Evolutionary conservation across 257 asterid species (phyloP).

Genomic region (Apocynum venetum): DNA sequence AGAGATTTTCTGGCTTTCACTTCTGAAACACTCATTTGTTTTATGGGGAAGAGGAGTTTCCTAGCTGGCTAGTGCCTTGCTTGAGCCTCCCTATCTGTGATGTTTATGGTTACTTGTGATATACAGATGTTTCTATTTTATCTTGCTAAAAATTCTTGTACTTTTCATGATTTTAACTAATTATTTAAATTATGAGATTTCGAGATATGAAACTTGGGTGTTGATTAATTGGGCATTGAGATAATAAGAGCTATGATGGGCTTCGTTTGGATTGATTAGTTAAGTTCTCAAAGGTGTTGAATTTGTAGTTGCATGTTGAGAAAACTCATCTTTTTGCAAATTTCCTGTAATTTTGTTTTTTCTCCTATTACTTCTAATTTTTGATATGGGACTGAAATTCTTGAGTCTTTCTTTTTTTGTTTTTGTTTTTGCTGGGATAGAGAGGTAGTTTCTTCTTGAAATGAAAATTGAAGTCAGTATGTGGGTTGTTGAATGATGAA

Average conservation of each 20-base stretch:
- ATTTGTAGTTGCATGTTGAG: constrained; percentile 28
- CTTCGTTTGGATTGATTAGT: constrained; percentile 24
- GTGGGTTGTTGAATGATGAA: constrained; percentile 66
- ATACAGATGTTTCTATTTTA: constrained; percentile 8
- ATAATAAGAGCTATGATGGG: constrained; percentile 16
- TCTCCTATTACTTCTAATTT: constrained; percentile 9
- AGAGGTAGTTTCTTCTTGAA: constrained; percentile 11
- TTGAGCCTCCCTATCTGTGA: too few species aligned
- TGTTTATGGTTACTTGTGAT: constrained; percentile 26
- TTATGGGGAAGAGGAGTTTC: constrained; percentile 11
- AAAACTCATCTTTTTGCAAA: background rate
- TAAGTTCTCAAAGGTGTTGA: constrained; percentile 16
- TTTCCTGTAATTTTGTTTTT: background rate
- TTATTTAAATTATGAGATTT: constrained; percentile 21
- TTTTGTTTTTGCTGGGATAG: background rate
- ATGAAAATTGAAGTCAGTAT: constrained; percentile 42
- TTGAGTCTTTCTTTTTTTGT: constrained; percentile 10
- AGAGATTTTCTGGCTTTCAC: constrained; percentile 14
- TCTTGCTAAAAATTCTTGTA: background rate
- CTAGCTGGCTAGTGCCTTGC: constrained; percentile 20
- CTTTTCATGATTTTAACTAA: constrained; percentile 1
- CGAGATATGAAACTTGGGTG: constrained; percentile 58
- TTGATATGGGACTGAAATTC: constrained; percentile 12
- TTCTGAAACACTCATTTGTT: constrained; percentile 28
- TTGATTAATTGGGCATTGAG: constrained; percentile 20